Evolutionary conservation across 2,329 filamentous ascomycete species (phyloP).

Genomic region (Aureobasidium sp.): DNA sequence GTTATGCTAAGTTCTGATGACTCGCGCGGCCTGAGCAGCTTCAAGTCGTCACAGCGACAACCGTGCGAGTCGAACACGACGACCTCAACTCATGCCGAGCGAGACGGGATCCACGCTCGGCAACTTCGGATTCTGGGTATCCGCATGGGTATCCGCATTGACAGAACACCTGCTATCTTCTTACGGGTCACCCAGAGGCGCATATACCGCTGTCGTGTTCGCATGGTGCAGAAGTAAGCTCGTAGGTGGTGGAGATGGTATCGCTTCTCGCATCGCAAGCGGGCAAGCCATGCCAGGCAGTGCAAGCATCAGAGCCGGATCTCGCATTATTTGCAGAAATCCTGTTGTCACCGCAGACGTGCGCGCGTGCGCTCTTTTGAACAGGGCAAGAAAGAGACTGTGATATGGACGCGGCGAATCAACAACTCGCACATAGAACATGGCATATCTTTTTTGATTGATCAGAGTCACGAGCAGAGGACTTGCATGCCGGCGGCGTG

Average conservation of each 20-base stretch:
- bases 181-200: not conserved
- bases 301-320: not conserved
- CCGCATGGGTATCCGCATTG: not conserved
- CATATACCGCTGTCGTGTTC: constrained; percentile 8
- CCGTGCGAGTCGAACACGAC: not conserved
- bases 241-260: not conserved
- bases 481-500: not conserved
- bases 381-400: not conserved
- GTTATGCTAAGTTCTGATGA: not conserved
- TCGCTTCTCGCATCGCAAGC: not conserved
- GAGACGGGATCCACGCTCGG: not conserved
- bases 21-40: not conserved
- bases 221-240: constrained; percentile 1
- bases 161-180: not conserved
- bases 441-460: not conserved
- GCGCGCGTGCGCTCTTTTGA: not conserved
- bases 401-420: not conserved
- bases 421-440: not conserved
- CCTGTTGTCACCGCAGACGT: not conserved
- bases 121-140: not conserved
- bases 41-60: constrained; percentile 5
- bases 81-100: not conserved
- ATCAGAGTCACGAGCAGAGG: not conserved
- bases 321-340: not conserved
- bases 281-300: not conserved